These are phyloP conservation scores for Leccinum longicurvipes DNA, from an alignment of 768 basidiomycete species.

Conservation along the genomic window DNA sequence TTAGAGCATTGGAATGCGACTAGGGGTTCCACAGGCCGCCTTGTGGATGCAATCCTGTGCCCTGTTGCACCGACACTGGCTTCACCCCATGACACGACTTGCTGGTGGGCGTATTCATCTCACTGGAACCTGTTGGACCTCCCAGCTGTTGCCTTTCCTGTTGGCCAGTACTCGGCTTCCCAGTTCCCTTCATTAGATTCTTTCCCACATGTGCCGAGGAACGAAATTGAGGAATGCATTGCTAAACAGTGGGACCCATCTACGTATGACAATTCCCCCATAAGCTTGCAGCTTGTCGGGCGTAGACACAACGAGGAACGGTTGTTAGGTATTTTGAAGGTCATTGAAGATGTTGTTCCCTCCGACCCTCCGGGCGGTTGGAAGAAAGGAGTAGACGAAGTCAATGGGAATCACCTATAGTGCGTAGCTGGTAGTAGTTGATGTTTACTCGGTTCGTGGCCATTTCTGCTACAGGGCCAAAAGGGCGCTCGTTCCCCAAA, in stretches of 20 bases:
- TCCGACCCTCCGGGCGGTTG: conserved; percentile 11
- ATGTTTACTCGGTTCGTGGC: conserved; percentile 9
- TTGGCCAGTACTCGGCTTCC: conserved; percentile 34
- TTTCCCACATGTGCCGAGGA: conserved; percentile 30
- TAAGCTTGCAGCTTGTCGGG: conserved; percentile 49
- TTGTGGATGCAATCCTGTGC: conserved; percentile 46
- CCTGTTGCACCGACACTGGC: conserved; percentile 47
- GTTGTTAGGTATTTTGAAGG: conserved; percentile 41
- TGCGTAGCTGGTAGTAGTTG: not conserved
- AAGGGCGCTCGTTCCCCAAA: not conserved
- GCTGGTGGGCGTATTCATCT: conserved; percentile 50
- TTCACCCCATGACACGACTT: conserved; percentile 44
- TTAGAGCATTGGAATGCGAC: conserved; percentile 47
- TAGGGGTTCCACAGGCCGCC: conserved; percentile 35
- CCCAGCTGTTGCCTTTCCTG: conserved; percentile 46
- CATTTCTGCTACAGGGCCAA: conserved; percentile 8
- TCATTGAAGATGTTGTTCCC: conserved; percentile 33
- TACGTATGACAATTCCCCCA: conserved; percentile 42
- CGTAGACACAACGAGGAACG: conserved; percentile 49
- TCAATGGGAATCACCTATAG: conserved; percentile 10
- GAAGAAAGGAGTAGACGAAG: conserved; percentile 5
- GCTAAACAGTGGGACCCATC: conserved; percentile 39
- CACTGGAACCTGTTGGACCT: conserved; percentile 55
- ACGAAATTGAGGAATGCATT: conserved; percentile 35
- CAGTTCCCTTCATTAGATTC: conserved; percentile 6